A percentile compares a stretch with the other conserved stretches of the same genome.
Evolutionary conservation across 1,284 basidiomycete genomes (phyloP).

Genomic region (Somion occarium): DNA sequence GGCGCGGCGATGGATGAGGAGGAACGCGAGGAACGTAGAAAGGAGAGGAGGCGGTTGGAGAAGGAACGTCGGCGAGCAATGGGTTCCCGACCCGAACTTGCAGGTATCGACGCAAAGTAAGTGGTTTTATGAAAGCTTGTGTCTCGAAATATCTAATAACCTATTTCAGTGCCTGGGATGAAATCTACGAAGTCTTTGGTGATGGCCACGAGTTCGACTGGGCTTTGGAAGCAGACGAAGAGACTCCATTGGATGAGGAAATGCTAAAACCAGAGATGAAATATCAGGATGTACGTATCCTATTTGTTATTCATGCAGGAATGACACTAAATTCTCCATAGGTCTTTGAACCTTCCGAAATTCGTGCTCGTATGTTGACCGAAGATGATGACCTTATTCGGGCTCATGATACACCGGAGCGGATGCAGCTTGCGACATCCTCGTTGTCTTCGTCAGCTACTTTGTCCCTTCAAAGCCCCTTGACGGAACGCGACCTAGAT

Average conservation of each 20-base stretch:
- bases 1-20: conserved; percentile 68
- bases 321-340: conserved; percentile 28
- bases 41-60: conserved; percentile 60
- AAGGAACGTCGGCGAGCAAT: conserved; percentile 59
- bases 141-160: conserved; percentile 17
- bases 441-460: conserved; percentile 70
- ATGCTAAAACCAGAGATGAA: conserved; percentile 70
- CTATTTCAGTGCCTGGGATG: conserved; percentile 83
- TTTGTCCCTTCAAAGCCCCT: conserved; percentile 61
- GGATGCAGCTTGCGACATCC: conserved; percentile 92
- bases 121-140: conserved; percentile 25
- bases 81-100: conserved; percentile 68
- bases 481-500: conserved; percentile 69
- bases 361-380: conserved; percentile 86
- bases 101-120: conserved; percentile 85
- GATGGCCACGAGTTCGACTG: conserved; percentile 96
- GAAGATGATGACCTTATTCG: conserved; percentile 95
- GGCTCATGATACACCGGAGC: conserved; percentile 88
- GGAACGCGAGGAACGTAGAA: conserved; percentile 68
- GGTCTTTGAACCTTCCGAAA: conserved; percentile 99
- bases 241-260: conserved; percentile 55
- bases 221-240: conserved; percentile 82
- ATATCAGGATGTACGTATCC: conserved; percentile 78
- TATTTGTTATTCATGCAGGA: conserved; percentile 3
- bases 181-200: conserved; percentile 96